Conservation (phyloP, 1,139 yeast species). For the Protomyces pachydermus region DNA sequence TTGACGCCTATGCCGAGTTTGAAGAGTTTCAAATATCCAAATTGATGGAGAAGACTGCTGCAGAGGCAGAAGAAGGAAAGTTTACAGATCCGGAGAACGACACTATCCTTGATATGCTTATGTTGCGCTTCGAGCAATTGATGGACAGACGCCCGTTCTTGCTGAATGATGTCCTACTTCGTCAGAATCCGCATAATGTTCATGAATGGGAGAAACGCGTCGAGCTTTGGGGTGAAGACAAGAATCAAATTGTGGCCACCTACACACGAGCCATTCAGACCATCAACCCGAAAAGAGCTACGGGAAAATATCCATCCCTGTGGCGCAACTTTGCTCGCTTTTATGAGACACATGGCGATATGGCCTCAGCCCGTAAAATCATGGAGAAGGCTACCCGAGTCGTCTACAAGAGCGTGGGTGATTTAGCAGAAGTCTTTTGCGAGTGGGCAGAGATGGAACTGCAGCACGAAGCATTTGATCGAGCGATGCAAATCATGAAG, state of each 20-base stretch:
- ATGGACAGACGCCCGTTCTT: slow-evolving; percentile 53
- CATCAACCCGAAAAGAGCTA: slow-evolving; percentile 58
- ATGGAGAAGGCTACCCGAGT: slow-evolving; percentile 65
- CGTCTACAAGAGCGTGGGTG: slow-evolving; percentile 59
- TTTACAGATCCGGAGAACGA: slow-evolving; percentile 33
- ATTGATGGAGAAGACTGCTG: slow-evolving; percentile 40
- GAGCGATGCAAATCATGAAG: slow-evolving; percentile 53
- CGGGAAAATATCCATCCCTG: slow-evolving; percentile 43
- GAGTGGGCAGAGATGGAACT: slow-evolving; percentile 69
- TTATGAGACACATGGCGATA: slow-evolving; percentile 55
- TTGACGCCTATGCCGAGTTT: slow-evolving; percentile 59
- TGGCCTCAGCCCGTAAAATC: slow-evolving; percentile 59
- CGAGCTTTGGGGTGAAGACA: slow-evolving; percentile 44
- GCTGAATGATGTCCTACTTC: slow-evolving; percentile 60
- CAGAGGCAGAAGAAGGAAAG: slow-evolving; percentile 29
- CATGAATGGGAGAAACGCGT: slow-evolving; percentile 65
- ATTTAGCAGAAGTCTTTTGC: slow-evolving; percentile 62
- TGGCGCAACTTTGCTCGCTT: slow-evolving; percentile 70
- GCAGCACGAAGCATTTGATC: slow-evolving; percentile 45
- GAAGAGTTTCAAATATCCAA: slow-evolving; percentile 51
- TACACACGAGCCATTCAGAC: slow-evolving; percentile 64
- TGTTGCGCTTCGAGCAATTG: slow-evolving; percentile 54
- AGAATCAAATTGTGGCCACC: slow-evolving; percentile 48
- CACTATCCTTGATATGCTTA: slow-evolving; percentile 44
- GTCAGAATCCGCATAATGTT: slow-evolving; percentile 59